Conservation (phyloP, 2,329 filamentous ascomycete genomes). For the Trichoderma gracile region DNA sequence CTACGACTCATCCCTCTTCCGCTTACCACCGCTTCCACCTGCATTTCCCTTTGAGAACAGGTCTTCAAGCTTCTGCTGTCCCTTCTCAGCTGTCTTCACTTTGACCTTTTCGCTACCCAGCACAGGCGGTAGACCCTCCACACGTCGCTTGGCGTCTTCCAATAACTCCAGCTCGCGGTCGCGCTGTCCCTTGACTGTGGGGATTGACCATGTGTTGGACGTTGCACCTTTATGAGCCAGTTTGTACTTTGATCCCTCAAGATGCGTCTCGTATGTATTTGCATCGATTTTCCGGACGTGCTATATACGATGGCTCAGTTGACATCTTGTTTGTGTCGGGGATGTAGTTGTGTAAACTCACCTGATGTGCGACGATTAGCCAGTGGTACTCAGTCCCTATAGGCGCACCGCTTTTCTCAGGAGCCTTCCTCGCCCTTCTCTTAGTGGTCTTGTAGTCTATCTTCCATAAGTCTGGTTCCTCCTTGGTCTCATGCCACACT, state of each 20-base stretch:
- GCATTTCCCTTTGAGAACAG: background rate
- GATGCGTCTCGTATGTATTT: background rate
- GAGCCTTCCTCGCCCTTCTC: background rate
- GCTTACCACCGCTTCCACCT: background rate
- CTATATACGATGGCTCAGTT: background rate
- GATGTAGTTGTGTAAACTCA: too few relatives aligned
- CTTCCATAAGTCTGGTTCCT: background rate
- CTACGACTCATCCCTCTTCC: background rate
- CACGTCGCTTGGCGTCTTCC: background rate
- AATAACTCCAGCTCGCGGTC: background rate
- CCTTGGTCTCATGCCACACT: background rate
- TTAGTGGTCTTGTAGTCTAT: background rate
- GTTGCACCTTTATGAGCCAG: background rate
- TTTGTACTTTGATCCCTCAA: background rate
- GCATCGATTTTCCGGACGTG: background rate
- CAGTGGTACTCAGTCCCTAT: background rate
- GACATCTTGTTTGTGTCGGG: too few relatives aligned
- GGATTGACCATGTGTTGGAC: background rate
- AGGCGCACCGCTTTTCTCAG: background rate
- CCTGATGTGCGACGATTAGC: background rate
- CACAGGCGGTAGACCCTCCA: background rate
- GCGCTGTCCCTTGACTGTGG: background rate
- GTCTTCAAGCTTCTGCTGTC: constrained; percentile 1
- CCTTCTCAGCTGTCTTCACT: background rate
- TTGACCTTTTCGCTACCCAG: background rate